Evolutionary conservation across 306 rosid genomes (phyloP).

Genomic region (Fagus crenata): DNA sequence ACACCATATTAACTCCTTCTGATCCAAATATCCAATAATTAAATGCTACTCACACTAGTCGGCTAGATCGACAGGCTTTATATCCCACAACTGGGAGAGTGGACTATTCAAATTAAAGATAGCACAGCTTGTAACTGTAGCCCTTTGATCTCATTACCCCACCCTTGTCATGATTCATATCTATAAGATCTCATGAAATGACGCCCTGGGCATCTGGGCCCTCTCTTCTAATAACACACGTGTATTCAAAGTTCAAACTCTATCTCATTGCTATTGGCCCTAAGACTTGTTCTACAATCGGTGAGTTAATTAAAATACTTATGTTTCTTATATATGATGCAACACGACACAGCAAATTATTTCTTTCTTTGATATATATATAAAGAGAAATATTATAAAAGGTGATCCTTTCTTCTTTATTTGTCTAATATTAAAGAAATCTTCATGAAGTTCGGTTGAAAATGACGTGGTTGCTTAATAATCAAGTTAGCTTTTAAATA

Average conservation of each 20-base stretch:
- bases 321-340: neutral
- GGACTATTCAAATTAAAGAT: conserved; percentile 16
- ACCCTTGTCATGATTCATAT: neutral
- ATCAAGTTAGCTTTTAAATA: conserved; percentile 29
- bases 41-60: neutral
- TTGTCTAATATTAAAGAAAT: neutral
- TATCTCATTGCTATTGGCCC: neutral
- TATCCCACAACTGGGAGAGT: neutral
- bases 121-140: neutral
- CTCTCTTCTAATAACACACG: conserved; percentile 5
- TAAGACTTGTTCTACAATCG: neutral
- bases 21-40: neutral
- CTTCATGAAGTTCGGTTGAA: conserved; percentile 14
- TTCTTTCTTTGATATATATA: neutral
- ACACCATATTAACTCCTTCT: no score
- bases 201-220: neutral
- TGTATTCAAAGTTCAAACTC: conserved; percentile 1
- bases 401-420: neutral
- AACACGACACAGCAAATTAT: neutral
- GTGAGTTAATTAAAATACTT: neutral
- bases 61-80: neutral
- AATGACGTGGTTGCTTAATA: conserved; percentile 35
- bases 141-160: conserved; percentile 3
- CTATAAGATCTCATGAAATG: conserved; percentile 26
- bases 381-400: neutral